phyloP scores from a whole-genome alignment of 2,329 filamentous ascomycete genomes.

The Xylariales sp. region DNA sequence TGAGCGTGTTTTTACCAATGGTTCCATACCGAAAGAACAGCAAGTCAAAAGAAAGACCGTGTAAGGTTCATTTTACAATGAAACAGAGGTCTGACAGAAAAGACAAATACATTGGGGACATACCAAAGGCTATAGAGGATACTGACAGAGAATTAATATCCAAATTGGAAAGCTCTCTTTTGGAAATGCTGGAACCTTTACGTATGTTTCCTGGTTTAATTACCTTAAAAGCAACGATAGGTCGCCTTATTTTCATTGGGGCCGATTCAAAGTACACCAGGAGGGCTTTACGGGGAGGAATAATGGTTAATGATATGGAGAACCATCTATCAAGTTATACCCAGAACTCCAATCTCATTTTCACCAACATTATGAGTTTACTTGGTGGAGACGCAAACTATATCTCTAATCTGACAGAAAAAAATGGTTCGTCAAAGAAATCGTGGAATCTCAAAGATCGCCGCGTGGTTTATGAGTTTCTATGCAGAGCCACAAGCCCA shows the following conservation, averaged over 20 bases:
- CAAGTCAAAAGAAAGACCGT: too few relatives aligned
- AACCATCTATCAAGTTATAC: background rate
- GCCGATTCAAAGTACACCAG: slow-evolving; percentile 3
- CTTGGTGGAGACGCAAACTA: slow-evolving; percentile 9
- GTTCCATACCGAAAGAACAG: too few relatives aligned
- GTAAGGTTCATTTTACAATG: too few relatives aligned
- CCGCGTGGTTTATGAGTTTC: slow-evolving; percentile 8
- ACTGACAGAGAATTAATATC: too few relatives aligned
- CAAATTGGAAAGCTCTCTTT: too few relatives aligned
- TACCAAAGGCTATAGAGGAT: too few relatives aligned
- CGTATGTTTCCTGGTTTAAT: slow-evolving; percentile 6
- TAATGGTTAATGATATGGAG: slow-evolving; percentile 2
- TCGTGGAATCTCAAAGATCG: slow-evolving; percentile 1
- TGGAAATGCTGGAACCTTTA: slow-evolving; percentile 6
- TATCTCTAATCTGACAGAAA: background rate
- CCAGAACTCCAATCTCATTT: background rate
- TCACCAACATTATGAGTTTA: slow-evolving; percentile 5
- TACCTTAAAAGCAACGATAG: slow-evolving; percentile 7
- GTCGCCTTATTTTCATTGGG: slow-evolving; percentile 6
- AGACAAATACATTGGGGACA: too few relatives aligned
- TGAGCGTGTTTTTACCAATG: too few relatives aligned
- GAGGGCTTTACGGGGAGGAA: slow-evolving; percentile 2
- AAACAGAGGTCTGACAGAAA: too few relatives aligned
- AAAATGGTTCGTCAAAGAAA: background rate
- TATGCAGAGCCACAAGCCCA: slow-evolving; percentile 1